These are phyloP conservation scores for Cercophora newfieldiana DNA, from an alignment of 495 filamentous ascomycete genomes.

Conservation along the genomic window DNA sequence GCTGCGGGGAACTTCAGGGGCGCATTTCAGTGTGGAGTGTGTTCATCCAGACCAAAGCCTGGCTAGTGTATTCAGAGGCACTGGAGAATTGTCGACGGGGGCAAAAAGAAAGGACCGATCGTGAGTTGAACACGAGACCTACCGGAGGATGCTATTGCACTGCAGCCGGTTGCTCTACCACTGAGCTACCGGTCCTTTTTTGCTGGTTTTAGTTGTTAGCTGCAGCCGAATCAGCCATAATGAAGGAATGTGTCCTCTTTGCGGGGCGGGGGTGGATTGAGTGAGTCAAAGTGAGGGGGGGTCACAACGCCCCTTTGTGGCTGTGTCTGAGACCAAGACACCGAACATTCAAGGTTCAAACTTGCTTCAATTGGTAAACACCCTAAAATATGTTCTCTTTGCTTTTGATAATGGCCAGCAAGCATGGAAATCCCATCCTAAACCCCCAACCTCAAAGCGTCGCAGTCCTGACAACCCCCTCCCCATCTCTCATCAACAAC, in stretches of 20 bases:
- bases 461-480: constrained; percentile 25
- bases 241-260: too few relatives aligned
- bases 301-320: too few relatives aligned
- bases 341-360: too few relatives aligned
- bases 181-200: constrained; percentile 10
- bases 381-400: too few relatives aligned
- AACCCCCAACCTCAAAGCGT: constrained; percentile 18
- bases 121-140: constrained; percentile 14
- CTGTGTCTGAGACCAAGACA: too few relatives aligned
- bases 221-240: too few relatives aligned
- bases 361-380: too few relatives aligned
- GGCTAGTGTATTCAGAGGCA: not conserved
- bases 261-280: too few relatives aligned
- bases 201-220: too few relatives aligned
- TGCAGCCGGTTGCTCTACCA: constrained; percentile 14
- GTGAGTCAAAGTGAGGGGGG: too few relatives aligned
- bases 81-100: not conserved
- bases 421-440: not conserved
- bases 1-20: not conserved
- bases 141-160: not conserved
- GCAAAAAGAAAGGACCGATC: constrained; percentile 5
- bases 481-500: constrained; percentile 14
- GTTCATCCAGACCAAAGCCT: not conserved
- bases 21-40: not conserved
- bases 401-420: too few relatives aligned